Evolutionary conservation across 371 early-diverging fungal species (phyloP), one percentile per base, ranked within the genome.

Genomic region (Encephalitozoon romaleae): DNA sequence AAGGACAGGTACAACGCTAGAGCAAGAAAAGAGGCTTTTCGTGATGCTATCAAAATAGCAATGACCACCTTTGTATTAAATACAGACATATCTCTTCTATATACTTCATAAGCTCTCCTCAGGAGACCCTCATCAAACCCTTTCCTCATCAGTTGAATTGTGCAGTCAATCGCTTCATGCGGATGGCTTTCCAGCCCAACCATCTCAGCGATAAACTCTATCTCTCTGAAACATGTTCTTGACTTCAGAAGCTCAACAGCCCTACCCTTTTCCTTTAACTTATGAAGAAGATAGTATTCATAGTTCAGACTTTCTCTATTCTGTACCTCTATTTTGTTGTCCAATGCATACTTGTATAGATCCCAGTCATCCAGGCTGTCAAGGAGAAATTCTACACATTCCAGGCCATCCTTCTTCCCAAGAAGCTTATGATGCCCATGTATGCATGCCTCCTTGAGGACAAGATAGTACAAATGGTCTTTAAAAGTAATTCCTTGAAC

Each of bases 311-410:
- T 66, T 11, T 68, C 51, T 41, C 71, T 52, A 2, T 52, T 18
- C 0, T 15, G 42, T 38, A 78, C 8, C 15, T 39, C 25, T 21
- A 80, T 78, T 1, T 59, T 65, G 30, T 77, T 78, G 1, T 75
- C 49, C 34, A 82, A 12, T 21, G 77, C 75, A 72, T 73, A 73
- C 43, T 80, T 32, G 63, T 83, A 85, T 15, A 85, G 26, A 26
- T 77, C 72, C 67, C 75, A 85, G 72, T 85, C 85, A 70, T 83
- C 82, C 12, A 83, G 25, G 11, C 59, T 43, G 21, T 74, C 71
- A 8, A 85, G 45, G 38, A 83, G 49, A 26, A 67, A 45, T 23
- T 72, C 59, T 23, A 76, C 18, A 23, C 45, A 39, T 15, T 23
- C 30, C 18, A 26, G 23, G 2, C 32, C 45, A 25, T 21, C n/a